Conservation (phyloP, 2,329 filamentous ascomycete genomes). For the Periconia digitata region DNA sequence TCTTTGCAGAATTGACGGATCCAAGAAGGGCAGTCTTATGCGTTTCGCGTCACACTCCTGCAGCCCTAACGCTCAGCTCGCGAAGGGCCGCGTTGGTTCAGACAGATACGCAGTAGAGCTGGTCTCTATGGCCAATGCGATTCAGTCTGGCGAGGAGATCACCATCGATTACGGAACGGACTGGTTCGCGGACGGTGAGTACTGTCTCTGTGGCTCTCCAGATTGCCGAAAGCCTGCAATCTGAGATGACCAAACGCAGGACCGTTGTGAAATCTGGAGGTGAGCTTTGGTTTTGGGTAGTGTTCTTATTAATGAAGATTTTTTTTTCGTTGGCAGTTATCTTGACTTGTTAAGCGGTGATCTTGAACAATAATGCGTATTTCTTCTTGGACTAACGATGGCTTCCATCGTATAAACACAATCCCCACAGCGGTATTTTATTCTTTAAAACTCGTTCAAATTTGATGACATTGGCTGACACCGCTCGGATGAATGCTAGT, state of each 20-base stretch:
- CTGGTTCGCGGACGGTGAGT: conserved; percentile 1
- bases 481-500: neutral
- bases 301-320: no score
- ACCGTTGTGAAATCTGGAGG: no score
- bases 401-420: no score
- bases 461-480: no score
- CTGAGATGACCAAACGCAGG: no score
- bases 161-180: conserved; percentile 11
- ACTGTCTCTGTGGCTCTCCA: neutral
- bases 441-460: no score
- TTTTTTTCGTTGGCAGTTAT: no score
- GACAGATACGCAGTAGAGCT: conserved; percentile 4
- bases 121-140: neutral
- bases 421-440: no score
- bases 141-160: conserved; percentile 8
- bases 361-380: no score
- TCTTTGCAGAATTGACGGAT: conserved; percentile 4
- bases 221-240: neutral
- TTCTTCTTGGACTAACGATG: no score
- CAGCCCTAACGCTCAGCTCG: conserved; percentile 2
- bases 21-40: conserved; percentile 1
- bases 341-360: no score
- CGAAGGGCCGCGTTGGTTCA: conserved; percentile 2
- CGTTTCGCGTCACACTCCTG: conserved; percentile 15
- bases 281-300: no score